These are phyloP conservation scores for Entomortierella parvispora DNA, from an alignment of 192 early-diverging fungal species.

Conservation along the genomic window DNA sequence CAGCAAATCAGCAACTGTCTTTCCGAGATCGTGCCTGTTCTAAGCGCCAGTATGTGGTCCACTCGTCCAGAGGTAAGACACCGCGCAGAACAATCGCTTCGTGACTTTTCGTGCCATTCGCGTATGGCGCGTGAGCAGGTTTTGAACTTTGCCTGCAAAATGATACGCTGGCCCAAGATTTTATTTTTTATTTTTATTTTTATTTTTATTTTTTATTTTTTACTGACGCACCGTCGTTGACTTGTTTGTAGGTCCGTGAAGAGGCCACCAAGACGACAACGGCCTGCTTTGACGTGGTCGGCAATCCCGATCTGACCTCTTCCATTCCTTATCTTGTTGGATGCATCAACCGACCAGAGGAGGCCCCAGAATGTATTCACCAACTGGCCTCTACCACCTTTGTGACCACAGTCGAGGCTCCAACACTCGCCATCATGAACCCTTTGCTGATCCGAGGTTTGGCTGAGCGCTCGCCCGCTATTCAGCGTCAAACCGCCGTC, in stretches of 20 bases:
- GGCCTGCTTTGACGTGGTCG: constrained; percentile 69
- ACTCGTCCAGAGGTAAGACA: constrained; percentile 72
- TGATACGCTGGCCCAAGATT: too few relatives aligned
- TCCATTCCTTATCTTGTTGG: constrained; percentile 75
- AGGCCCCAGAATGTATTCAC: constrained; percentile 79
- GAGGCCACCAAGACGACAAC: constrained; percentile 70
- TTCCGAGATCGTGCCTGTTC: constrained; percentile 71
- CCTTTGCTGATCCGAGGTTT: constrained; percentile 74
- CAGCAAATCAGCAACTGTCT: constrained; percentile 54
- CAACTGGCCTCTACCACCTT: constrained; percentile 81
- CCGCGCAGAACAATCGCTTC: neutral
- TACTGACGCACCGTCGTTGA: constrained; percentile 69
- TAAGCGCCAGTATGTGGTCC: constrained; percentile 81
- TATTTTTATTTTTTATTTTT: constrained; percentile 57
- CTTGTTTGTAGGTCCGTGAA: constrained; percentile 24
- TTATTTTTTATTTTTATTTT: neutral
- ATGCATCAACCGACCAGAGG: constrained; percentile 77
- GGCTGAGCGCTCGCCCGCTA: constrained; percentile 69
- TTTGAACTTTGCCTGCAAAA: too few relatives aligned
- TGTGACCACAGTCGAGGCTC: constrained; percentile 74
- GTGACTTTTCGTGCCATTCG: too few relatives aligned
- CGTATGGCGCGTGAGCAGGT: too few relatives aligned
- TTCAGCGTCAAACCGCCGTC: constrained; percentile 76
- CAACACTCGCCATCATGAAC: constrained; percentile 81
- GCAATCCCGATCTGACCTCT: constrained; percentile 77